Evolutionary conservation across 2,329 filamentous ascomycete species (phyloP).

Genomic region (Paracorniculantispora psalliotae): DNA sequence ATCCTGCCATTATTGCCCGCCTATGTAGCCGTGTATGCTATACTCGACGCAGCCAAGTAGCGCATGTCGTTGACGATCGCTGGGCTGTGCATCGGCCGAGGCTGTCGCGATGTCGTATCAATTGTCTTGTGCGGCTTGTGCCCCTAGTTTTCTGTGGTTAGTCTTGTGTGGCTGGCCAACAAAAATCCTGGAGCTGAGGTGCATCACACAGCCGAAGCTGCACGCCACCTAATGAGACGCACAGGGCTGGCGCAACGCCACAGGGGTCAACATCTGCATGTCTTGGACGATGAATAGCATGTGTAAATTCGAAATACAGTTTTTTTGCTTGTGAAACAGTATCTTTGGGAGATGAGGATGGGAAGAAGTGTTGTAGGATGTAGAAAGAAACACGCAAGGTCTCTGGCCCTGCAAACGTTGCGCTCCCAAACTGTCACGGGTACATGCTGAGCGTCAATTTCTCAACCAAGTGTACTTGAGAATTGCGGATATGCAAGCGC

Average conservation of each 20-base stretch:
- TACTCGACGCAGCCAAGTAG: neutral
- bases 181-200: neutral
- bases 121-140: too few relatives aligned
- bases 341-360: neutral
- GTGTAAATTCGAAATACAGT: neutral
- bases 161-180: neutral
- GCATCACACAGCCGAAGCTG: neutral
- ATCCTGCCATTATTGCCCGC: neutral
- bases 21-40: neutral
- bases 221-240: neutral
- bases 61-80: neutral
- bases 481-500: neutral
- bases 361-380: neutral
- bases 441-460: neutral
- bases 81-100: neutral
- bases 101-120: neutral
- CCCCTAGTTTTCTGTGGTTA: neutral
- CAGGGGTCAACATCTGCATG: conserved; percentile 2
- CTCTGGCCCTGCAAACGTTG: neutral
- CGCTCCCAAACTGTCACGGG: too few relatives aligned
- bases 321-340: neutral
- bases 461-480: neutral
- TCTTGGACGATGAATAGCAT: neutral
- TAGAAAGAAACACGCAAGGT: neutral
- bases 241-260: conserved; percentile 7